Evolutionary conservation across 208 protist genomes (phyloP), one percentile per base, ranked within the genome.

Genomic region (Trypanosoma theileri): DNA sequence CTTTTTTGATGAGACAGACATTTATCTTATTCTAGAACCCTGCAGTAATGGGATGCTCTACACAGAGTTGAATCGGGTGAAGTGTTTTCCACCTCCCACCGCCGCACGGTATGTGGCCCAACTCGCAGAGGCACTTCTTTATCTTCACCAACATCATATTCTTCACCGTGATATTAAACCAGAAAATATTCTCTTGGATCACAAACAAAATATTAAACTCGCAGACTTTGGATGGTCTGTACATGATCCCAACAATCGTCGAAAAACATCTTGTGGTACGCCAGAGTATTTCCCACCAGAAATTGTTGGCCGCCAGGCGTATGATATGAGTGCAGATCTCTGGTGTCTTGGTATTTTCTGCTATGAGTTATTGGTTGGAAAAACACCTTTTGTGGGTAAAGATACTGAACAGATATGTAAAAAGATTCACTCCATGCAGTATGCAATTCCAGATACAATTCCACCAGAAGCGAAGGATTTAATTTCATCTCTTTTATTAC

Each of bases 221-320:
- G 98, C 98, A 8, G 99, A 99, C 81, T 99, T 99, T 91, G 99
- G 99, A 19, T 99, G 98, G 98, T 98, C 92, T 8, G 98, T 99
- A 45, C 98, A 99, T 77, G 92, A 98, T 56, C 96, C 98, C 14
- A 84, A 91, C 24, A 88, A 89, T 58, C 81, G 93, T 13, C 85
- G 96, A 54, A 96, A 90, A 70, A 99, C 97, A 31, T 89, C 96
- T 21, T 99, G 98, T 68, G 98, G 98, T 14, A 99, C 99, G 6
- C 93, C 99, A 3, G 98, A 99, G 88, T 99, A 99, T 82, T 94
- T 99, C 26, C 97, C 99, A 11, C 99, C 99, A 0, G 98, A 99
- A 81, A 98, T 99, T 79, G 82, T 99, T n/a, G 86, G 96, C 51
- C 82, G 89, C 31, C 84, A 95, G 64, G 52, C 68, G 10, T 94